These are phyloP conservation scores for Barbarea vulgaris DNA, from an alignment of 345 rosid genomes.

Conservation along the genomic window DNA sequence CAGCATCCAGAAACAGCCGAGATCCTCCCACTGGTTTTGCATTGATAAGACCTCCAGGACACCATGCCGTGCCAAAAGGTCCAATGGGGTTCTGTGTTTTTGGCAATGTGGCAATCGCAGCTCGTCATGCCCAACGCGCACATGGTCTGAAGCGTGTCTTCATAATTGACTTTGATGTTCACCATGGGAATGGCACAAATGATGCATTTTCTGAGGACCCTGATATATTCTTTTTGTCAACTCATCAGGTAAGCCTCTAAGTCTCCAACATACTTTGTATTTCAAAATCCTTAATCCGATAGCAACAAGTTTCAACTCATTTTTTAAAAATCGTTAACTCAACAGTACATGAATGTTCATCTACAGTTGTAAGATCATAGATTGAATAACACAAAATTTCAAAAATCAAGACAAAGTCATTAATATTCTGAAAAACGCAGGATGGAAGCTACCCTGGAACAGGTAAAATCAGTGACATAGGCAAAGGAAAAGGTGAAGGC, in stretches of 20 bases:
- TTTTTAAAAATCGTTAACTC: not conserved
- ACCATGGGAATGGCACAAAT: conserved; percentile 94
- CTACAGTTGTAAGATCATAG: not conserved
- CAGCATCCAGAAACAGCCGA: conserved; percentile 56
- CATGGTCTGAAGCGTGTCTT: conserved; percentile 74
- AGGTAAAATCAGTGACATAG: conserved; percentile 72
- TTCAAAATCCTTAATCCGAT: not conserved
- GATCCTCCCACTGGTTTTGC: conserved; percentile 86
- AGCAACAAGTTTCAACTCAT: not conserved
- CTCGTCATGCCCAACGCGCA: conserved; percentile 78
- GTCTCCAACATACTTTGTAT: not conserved
- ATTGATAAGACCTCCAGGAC: conserved; percentile 94
- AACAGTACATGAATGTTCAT: not conserved
- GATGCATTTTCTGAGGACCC: conserved; percentile 90
- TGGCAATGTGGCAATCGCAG: conserved; percentile 92
- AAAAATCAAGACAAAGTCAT: not conserved
- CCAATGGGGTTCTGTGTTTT: conserved; percentile 98
- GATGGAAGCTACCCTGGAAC: conserved; percentile 98
- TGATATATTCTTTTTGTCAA: conserved; percentile 86
- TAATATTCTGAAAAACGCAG: conserved; percentile 39
- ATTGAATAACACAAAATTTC: not conserved
- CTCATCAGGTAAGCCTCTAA: conserved; percentile 87
- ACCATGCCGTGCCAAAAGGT: conserved; percentile 90
- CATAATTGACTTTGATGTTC: conserved; percentile 94
- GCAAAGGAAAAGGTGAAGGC: conserved; percentile 88